These are phyloP conservation scores for Melampsora abietis-canadensis DNA, from an alignment of 1,284 basidiomycete species.

Conservation along the genomic window DNA sequence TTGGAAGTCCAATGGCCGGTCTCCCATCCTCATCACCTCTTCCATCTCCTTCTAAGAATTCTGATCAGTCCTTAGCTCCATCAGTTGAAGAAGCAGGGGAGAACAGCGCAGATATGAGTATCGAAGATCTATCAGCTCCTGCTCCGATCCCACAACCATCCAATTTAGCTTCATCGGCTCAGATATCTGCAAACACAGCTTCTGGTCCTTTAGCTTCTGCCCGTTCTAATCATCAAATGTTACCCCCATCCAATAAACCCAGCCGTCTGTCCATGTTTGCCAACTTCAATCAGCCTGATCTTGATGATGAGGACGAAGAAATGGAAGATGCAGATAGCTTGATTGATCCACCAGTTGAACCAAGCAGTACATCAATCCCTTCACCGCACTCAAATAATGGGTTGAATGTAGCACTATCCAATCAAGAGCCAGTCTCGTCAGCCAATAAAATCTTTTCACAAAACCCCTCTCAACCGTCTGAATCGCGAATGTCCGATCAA, in stretches of 20 bases:
- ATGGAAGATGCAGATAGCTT: slow-evolving; percentile 1
- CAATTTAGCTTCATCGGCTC: neutral
- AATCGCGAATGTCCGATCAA: no score
- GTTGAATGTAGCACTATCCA: no score
- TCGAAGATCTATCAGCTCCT: slow-evolving; percentile 7
- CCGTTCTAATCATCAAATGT: neutral
- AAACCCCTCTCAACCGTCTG: no score
- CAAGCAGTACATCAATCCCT: no score
- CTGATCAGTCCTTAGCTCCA: neutral
- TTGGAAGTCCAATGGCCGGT: slow-evolving; percentile 35
- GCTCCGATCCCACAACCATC: neutral
- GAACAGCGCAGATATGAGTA: slow-evolving; percentile 31
- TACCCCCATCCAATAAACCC: slow-evolving; percentile 16
- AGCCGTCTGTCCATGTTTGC: slow-evolving; percentile 31
- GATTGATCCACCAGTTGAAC: neutral
- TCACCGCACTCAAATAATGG: no score
- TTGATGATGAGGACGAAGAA: slow-evolving; percentile 35
- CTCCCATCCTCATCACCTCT: slow-evolving; percentile 16
- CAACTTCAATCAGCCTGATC: slow-evolving; percentile 9
- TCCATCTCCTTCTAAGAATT: neutral
- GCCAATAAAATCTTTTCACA: no score
- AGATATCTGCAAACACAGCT: neutral
- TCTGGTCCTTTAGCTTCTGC: neutral
- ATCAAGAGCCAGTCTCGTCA: no score
- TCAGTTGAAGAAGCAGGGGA: slow-evolving; percentile 1